phyloP scores from a whole-genome alignment of 768 basidiomycete species.

The Hysterangium stoloniferum region DNA sequence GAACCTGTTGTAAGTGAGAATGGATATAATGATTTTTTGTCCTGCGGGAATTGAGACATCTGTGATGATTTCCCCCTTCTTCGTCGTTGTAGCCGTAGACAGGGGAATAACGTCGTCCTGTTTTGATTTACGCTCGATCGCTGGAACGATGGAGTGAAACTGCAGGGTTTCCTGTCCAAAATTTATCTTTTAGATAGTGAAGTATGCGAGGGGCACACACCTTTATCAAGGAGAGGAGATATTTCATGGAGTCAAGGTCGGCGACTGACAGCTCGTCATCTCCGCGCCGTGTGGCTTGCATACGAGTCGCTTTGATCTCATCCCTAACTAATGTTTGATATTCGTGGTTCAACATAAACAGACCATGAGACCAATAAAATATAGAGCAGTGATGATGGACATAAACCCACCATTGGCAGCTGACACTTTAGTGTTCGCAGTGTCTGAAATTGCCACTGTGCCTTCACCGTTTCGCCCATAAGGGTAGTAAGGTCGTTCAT shows the following conservation, averaged over 20 bases:
- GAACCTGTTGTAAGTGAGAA: constrained; percentile 49
- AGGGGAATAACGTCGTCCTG: constrained; percentile 54
- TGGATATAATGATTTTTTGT: constrained; percentile 42
- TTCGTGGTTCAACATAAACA: constrained; percentile 20
- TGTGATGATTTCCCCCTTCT: constrained; percentile 34
- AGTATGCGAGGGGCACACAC: too few species aligned
- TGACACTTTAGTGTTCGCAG: too few species aligned
- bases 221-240: constrained; percentile 24
- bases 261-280: constrained; percentile 21
- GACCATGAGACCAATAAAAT: too few species aligned
- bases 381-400: too few species aligned
- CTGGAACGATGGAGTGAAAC: constrained; percentile 44
- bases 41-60: constrained; percentile 44
- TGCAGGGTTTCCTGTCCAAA: constrained; percentile 40
- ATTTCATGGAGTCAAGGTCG: constrained; percentile 28
- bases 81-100: constrained; percentile 40
- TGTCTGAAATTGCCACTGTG: too few species aligned
- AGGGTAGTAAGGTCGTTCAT: constrained; percentile 11
- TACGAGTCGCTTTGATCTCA: constrained; percentile 20
- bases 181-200: neutral
- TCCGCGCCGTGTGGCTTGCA: constrained; percentile 17
- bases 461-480: constrained; percentile 23
- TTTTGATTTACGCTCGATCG: constrained; percentile 42
- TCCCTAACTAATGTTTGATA: constrained; percentile 21
- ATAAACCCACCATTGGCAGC: too few species aligned